Conservation (phyloP, 208 protist genomes). For the Trypanosoma melophagium region DNA sequence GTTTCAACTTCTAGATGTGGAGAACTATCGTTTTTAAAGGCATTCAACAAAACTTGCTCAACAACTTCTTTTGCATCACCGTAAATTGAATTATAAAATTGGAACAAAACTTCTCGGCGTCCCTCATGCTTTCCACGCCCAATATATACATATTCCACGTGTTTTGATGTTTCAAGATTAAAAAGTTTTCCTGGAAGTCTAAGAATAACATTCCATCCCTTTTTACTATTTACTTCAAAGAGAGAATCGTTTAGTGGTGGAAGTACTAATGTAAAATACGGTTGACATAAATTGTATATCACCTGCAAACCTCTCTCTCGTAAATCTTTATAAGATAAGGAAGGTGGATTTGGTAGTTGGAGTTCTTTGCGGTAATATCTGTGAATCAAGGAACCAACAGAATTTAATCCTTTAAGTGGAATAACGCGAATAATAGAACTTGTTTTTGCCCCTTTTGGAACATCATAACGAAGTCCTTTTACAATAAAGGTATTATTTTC, state of each 20-base stretch:
- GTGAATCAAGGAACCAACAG: slow-evolving; percentile 20
- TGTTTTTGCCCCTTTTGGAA: neutral
- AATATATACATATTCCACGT: slow-evolving; percentile 15
- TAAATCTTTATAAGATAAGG: neutral
- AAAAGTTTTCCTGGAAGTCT: slow-evolving; percentile 23
- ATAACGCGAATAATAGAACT: slow-evolving; percentile 20
- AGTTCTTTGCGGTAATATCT: slow-evolving; percentile 26
- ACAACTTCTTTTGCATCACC: neutral
- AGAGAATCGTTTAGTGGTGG: slow-evolving; percentile 20
- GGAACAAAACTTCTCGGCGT: slow-evolving; percentile 12
- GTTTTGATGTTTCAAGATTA: slow-evolving; percentile 6
- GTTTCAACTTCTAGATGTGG: neutral
- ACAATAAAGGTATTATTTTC: slow-evolving; percentile 10
- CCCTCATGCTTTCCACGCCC: slow-evolving; percentile 25
- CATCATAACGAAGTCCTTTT: slow-evolving; percentile 1
- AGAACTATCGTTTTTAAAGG: neutral
- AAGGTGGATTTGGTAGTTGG: slow-evolving; percentile 1
- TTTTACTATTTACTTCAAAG: neutral
- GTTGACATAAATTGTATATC: slow-evolving; percentile 21
- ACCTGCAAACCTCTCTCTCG: neutral
- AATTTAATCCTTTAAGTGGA: neutral
- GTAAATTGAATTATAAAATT: slow-evolving; percentile 14
- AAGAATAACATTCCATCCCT: slow-evolving; percentile 8
- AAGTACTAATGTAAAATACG: slow-evolving; percentile 16
- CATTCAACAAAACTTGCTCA: slow-evolving; percentile 6